Evolutionary conservation across 768 basidiomycete genomes (phyloP).

Genomic region (Tulasnella sp.): DNA sequence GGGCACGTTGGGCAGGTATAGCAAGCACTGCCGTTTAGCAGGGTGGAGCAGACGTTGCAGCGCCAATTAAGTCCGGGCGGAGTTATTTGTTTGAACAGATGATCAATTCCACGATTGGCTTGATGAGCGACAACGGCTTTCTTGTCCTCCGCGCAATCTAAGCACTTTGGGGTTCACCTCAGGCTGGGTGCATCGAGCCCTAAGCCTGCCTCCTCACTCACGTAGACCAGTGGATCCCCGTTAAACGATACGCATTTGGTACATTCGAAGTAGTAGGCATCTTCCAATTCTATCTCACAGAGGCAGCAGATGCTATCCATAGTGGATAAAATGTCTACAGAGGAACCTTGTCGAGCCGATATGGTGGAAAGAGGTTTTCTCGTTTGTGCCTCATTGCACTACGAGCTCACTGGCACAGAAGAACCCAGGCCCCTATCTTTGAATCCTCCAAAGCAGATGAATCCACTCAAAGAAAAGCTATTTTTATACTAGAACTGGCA

Average conservation of each 20-base stretch:
- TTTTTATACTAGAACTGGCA: not conserved
- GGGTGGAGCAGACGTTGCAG: not conserved
- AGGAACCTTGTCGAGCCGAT: too few species aligned
- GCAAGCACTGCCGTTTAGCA: not conserved
- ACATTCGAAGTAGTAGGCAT: not conserved
- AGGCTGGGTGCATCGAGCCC: not conserved
- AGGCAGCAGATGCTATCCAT: not conserved
- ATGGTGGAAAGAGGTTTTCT: not conserved
- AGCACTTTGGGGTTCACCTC: not conserved
- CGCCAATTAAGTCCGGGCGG: not conserved
- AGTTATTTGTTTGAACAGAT: not conserved
- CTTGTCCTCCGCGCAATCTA: not conserved
- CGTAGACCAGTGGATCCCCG: not conserved
- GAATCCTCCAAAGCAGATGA: not conserved
- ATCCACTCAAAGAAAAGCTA: not conserved
- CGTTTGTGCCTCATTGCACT: not conserved
- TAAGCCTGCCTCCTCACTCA: not conserved
- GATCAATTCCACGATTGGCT: not conserved
- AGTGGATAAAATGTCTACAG: too few species aligned
- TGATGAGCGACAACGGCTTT: not conserved
- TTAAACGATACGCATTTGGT: not conserved
- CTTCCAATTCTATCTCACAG: not conserved
- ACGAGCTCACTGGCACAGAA: not conserved
- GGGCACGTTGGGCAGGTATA: not conserved
- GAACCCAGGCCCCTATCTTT: not conserved